Base-by-base conservation (phyloP, 2,329 filamentous ascomycete genomes). In the Phyllosticta capitalensis region DNA sequence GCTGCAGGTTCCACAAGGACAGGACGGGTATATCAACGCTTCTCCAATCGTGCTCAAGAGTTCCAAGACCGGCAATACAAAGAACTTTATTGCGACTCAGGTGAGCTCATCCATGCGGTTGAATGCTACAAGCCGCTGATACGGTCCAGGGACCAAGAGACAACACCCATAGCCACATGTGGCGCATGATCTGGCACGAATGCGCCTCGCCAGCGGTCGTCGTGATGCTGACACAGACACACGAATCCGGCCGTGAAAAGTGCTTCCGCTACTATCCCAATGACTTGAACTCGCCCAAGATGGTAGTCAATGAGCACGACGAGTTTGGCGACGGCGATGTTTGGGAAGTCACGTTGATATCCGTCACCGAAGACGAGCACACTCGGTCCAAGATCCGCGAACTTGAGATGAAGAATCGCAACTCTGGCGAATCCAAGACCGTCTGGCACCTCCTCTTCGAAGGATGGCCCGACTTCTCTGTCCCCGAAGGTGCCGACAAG, bases 131-230 rank as follows among this genome's bases (percentile, higher is more conserved):
- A 14, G 12, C 17, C 49, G 20, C 50, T 60, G 45, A 60, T 50
- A 51, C 52, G 45, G 21, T 19, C 12, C 69, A 86, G 76, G 94
- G 94, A 0, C 94, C 94, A 5, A 96, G 92, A 68, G 74, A 80
- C 61, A 82, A 83, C 24, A 89, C 88, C 17, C 80, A 87, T 59
- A 83, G 86, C 65, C 90, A 95, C 69, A 89, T 95, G 64, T 99
- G 92, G 89, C 89, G 94, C 69, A 99, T 99, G 94, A 79, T 96
- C 38, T 89, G 89, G 71, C 86, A 95, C 67, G 90, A 95, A 72
- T 83, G 79, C n/a, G 84, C 87, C 2, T 70, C 68, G 26, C 72
- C 75, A 1, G 90, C 85, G 1, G 90, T 97, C 60, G 87, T 97
- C 57, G 86, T 97, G 60, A 96, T 97, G 89, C 83, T 99, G 63